Conservation (phyloP, 257 asterid genomes). For the Paulownia fortunei region DNA sequence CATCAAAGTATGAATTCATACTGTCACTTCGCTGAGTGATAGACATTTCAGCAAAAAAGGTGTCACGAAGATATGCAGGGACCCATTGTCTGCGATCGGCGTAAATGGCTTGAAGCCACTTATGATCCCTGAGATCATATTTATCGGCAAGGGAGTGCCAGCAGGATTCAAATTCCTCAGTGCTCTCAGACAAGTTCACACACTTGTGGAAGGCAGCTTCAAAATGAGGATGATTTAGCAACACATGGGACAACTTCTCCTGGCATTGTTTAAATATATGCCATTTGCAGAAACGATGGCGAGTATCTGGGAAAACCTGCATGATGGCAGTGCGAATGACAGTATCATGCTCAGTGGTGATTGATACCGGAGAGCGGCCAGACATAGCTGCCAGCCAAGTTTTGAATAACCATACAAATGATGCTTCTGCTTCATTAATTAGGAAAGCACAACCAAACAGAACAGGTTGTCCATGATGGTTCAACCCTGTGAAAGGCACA, state of each 20-base stretch:
- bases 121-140: slow-evolving; percentile 73
- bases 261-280: slow-evolving; percentile 94
- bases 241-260: slow-evolving; percentile 81
- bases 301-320: slow-evolving; percentile 81
- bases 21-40: slow-evolving; percentile 82
- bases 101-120: slow-evolving; percentile 77
- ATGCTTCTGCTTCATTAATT: slow-evolving; percentile 87
- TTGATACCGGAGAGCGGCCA: slow-evolving; percentile 71
- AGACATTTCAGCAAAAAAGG: slow-evolving; percentile 96
- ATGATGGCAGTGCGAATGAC: slow-evolving; percentile 76
- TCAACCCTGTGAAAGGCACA: slow-evolving; percentile 94
- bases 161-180: slow-evolving; percentile 83
- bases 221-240: slow-evolving; percentile 75
- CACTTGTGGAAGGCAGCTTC: slow-evolving; percentile 88
- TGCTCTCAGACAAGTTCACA: slow-evolving; percentile 79
- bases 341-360: slow-evolving; percentile 88
- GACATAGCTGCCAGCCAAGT: slow-evolving; percentile 96
- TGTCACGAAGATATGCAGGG: slow-evolving; percentile 82
- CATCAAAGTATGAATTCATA: slow-evolving; percentile 96
- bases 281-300: slow-evolving; percentile 98
- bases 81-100: slow-evolving; percentile 90
- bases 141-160: slow-evolving; percentile 83
- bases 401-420: slow-evolving; percentile 84
- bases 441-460: slow-evolving; percentile 94
- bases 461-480: slow-evolving; percentile 97